Evolutionary conservation across 1,139 yeast genomes (phyloP).

Genomic region (Scheffersomyces titani): DNA sequence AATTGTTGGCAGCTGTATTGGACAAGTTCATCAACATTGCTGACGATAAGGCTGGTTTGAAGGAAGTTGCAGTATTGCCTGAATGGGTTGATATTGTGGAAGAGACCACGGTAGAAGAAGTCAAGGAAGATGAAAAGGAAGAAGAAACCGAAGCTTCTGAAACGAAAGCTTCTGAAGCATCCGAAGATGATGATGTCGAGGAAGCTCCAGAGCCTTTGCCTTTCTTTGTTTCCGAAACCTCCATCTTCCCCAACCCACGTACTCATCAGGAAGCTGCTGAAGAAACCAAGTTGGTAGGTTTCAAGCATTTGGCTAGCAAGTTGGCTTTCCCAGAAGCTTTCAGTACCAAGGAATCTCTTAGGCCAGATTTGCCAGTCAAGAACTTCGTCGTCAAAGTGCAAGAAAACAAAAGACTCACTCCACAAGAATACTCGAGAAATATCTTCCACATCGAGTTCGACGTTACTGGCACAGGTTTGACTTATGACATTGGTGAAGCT

Average conservation of each 20-base stretch:
- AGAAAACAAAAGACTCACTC: conserved; percentile 93
- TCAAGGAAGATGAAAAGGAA: conserved; percentile 17
- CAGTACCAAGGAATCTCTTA: conserved; percentile 53
- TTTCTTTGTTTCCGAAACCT: conserved; percentile 57
- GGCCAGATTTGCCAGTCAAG: conserved; percentile 89
- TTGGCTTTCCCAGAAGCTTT: conserved; percentile 83
- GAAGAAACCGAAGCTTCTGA: conserved; percentile 12
- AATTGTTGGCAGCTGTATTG: conserved; percentile 79
- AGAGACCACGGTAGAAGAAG: conserved; percentile 11
- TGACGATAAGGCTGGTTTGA: conserved; percentile 48
- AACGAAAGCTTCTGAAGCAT: conserved; percentile 11
- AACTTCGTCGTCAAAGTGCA: conserved; percentile 88
- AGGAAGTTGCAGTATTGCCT: conserved; percentile 43
- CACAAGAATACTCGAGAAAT: conserved; percentile 85
- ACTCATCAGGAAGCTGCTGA: conserved; percentile 35
- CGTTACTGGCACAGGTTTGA: conserved; percentile 84
- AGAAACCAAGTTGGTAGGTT: conserved; percentile 37
- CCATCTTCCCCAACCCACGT: conserved; percentile 63
- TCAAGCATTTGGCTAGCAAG: conserved; percentile 65
- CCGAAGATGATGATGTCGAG: conserved; percentile 21
- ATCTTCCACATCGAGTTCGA: conserved; percentile 97
- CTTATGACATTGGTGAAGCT: conserved; percentile 94
- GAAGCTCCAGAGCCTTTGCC: conserved; percentile 41
- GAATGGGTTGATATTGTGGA: conserved; percentile 42
- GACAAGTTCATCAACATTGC: conserved; percentile 63